Percentiles rank a stretch among this genome's conserved stretches.
Evolutionary conservation across 768 basidiomycete species (phyloP).

Genomic region (Amanita thiersii): DNA sequence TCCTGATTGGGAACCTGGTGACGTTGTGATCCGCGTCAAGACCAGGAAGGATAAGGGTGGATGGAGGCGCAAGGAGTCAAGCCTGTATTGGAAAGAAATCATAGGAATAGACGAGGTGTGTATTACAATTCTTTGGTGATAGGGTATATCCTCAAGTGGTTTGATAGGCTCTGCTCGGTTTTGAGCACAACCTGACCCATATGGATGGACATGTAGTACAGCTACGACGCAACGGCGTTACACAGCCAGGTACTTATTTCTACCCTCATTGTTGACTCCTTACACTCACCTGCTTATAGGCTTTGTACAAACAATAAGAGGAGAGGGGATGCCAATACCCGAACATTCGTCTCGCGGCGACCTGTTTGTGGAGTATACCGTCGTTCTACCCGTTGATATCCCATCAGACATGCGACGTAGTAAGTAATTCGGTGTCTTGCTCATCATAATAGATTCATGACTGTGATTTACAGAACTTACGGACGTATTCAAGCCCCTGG

Average conservation of each 20-base stretch:
- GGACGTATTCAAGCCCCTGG: constrained; percentile 42
- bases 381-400: constrained; percentile 77
- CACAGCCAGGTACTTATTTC: constrained; percentile 70
- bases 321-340: constrained; percentile 84
- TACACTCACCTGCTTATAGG: constrained; percentile 31
- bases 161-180: constrained; percentile 87
- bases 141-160: constrained; percentile 4
- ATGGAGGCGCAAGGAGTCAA: constrained; percentile 84
- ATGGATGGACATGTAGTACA: constrained; percentile 79
- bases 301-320: constrained; percentile 77
- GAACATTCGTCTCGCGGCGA: constrained; percentile 62
- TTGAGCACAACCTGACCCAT: constrained; percentile 85
- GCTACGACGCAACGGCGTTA: constrained; percentile 69
- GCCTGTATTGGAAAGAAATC: constrained; percentile 87
- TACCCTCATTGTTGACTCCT: neutral
- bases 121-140: neutral
- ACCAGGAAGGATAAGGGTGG: constrained; percentile 72
- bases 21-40: constrained; percentile 80
- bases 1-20: constrained; percentile 94
- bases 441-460: too few relatives aligned
- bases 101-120: constrained; percentile 86
- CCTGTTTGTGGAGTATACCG: constrained; percentile 88
- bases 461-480: constrained; percentile 34
- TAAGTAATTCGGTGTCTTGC: constrained; percentile 35
- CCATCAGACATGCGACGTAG: constrained; percentile 62